These are phyloP conservation scores for Apiospora sp. DNA, from an alignment of 2,329 filamentous ascomycete species.

Conservation along the genomic window DNA sequence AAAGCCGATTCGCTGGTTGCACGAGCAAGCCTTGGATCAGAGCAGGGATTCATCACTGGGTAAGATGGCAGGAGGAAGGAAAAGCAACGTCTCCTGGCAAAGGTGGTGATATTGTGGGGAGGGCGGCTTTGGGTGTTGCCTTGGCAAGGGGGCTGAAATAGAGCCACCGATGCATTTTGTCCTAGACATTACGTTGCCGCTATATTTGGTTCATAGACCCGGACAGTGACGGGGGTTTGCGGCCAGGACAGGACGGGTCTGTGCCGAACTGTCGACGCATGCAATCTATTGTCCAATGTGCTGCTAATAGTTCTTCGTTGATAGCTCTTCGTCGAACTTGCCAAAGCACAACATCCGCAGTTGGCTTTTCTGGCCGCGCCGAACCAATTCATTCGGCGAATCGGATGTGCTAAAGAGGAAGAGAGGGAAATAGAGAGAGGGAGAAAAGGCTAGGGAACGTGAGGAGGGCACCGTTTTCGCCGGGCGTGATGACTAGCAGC, in stretches of 20 bases:
- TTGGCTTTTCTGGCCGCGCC: background rate
- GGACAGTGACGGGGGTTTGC: background rate
- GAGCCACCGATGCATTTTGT: slow-evolving; percentile 4
- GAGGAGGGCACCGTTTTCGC: background rate
- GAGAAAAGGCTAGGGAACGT: background rate
- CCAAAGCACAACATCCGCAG: background rate
- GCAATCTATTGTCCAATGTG: background rate
- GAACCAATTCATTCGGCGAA: background rate
- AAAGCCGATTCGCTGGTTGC: slow-evolving; percentile 13
- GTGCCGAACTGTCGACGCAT: background rate
- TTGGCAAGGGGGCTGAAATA: slow-evolving; percentile 18
- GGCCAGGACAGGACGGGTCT: background rate
- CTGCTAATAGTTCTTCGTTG: background rate
- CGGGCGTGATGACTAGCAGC: background rate
- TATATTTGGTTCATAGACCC: background rate
- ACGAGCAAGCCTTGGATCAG: background rate
- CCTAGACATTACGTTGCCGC: background rate
- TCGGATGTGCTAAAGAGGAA: background rate
- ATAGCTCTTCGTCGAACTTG: background rate
- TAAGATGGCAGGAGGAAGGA: background rate
- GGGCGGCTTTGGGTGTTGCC: background rate
- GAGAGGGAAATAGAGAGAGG: background rate
- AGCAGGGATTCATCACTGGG: background rate
- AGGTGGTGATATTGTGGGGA: slow-evolving; percentile 8
- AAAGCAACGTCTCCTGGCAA: background rate